A percentile compares a stretch with the other conserved stretches of the same genome.
phyloP scores from a whole-genome alignment of 2,329 filamentous ascomycete genomes.

The Chrysoporthe cubensis region DNA sequence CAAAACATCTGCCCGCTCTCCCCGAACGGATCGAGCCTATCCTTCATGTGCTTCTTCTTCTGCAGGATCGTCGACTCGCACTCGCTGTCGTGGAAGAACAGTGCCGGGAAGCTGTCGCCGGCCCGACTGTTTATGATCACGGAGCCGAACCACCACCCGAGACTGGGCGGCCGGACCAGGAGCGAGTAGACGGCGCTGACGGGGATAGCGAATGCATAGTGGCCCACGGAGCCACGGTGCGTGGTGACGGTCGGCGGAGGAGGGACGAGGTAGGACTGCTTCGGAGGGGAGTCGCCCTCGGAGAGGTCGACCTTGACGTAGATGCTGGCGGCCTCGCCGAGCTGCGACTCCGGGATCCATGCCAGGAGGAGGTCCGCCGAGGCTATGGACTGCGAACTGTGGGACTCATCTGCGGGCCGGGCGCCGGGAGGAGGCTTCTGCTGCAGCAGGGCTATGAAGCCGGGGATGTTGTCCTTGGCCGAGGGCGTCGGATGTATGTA shows the following conservation, averaged over 20 bases:
- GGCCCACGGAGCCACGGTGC: constrained; percentile 71
- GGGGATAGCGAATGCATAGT: constrained; percentile 90
- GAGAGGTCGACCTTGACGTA: constrained; percentile 96
- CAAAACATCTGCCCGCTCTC: constrained; percentile 89
- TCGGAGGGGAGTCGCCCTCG: constrained; percentile 78
- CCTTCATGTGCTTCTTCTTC: constrained; percentile 81
- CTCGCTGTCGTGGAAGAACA: constrained; percentile 98
- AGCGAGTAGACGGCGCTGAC: constrained; percentile 90
- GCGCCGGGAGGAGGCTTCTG: constrained; percentile 66
- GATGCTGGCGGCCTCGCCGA: constrained; percentile 83
- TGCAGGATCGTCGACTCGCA: constrained; percentile 95
- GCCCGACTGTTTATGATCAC: constrained; percentile 88
- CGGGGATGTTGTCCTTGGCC: constrained; percentile 92
- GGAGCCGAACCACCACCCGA: constrained; percentile 99
- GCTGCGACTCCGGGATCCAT: constrained; percentile 88
- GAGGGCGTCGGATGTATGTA: constrained; percentile 95
- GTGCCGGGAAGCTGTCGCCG: constrained; percentile 90
- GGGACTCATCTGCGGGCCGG: constrained; percentile 48
- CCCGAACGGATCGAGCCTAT: constrained; percentile 89
- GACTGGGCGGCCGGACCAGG: constrained; percentile 84
- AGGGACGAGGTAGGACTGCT: constrained; percentile 87
- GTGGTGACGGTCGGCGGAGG: constrained; percentile 84
- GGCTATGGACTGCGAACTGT: constrained; percentile 46
- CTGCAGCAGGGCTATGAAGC: constrained; percentile 90
- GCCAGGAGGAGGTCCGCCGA: constrained; percentile 82